Evolutionary conservation across 768 basidiomycete species (phyloP), one percentile per base, ranked within the genome.

Genomic region (Tricholoma matsutake): DNA sequence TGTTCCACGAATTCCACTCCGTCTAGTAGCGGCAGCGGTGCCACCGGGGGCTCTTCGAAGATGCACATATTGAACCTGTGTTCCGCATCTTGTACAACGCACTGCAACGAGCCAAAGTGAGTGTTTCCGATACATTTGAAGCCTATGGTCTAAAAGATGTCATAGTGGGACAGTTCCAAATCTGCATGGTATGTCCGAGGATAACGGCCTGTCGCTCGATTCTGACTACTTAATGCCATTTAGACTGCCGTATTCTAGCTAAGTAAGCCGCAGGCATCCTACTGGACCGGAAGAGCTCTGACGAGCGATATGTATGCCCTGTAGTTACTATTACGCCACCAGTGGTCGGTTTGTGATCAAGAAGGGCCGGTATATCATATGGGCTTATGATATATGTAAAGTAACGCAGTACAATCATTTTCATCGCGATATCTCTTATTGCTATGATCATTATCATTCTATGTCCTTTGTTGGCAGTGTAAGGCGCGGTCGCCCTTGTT

Each of bases 351-450:
- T 57, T 47, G 45, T 47, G 4, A 41, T 58, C 45, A 32, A 49
- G 31, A n/a, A 14, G 43, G 43, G 43, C 45, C 43, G 45, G 16
- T 49, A 49, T n/a, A 58, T 32, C 41, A 49, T 49, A n/a, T 56
- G 55, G 55, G 35, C 55, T 2, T 56, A 56, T 13, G 32, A 25
- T n/a, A 56, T n/a, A 1, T 56, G 35, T 18, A 39, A 56, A 41
- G 37, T 41, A 11, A 56, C 34, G 18, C 32, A 32, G 32, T 6
- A 39, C 55, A 56, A 56, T 29, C 37, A 41, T 5, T 29, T 56
- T 29, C 37, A n/a, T 39, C 37, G 41, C 41, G 39, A 43, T 29
- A 57, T 57, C 14, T 57, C 56, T 20, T 57, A 45, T 45, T 57
- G 39, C 22, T 25, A 25, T 25, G 22, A 25, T 3, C 22, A 25